phyloP scores from a whole-genome alignment of 2,329 filamentous ascomycete species.

The Clonostachys solani region DNA sequence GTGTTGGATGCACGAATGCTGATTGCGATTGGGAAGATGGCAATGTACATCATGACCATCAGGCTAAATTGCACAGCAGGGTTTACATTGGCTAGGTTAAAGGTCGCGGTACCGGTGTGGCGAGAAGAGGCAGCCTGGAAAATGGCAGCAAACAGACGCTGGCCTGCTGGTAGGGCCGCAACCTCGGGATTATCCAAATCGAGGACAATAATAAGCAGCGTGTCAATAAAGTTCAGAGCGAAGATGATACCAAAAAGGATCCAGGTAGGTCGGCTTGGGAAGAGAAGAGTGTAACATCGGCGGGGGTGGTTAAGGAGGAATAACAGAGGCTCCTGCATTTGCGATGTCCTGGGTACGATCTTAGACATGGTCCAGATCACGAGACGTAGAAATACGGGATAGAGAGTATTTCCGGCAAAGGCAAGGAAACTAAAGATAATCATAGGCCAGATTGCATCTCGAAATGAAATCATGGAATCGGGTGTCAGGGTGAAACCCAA shows the following conservation, averaged over 20 bases:
- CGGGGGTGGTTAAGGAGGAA: constrained; percentile 61
- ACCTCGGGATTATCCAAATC: constrained; percentile 49
- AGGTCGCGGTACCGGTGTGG: constrained; percentile 44
- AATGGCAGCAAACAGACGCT: constrained; percentile 48
- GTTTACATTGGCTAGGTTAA: constrained; percentile 41
- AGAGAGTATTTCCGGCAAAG: constrained; percentile 49
- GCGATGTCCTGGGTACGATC: constrained; percentile 27
- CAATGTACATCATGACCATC: constrained; percentile 64
- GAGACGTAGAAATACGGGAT: constrained; percentile 54
- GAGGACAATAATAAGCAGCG: constrained; percentile 46
- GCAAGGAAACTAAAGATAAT: constrained; percentile 43
- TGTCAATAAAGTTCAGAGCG: constrained; percentile 47
- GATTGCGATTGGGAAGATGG: constrained; percentile 56
- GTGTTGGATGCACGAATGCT: constrained; percentile 58
- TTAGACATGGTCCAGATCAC: constrained; percentile 53
- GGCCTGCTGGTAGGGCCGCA: constrained; percentile 32
- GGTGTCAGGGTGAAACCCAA: constrained; percentile 51
- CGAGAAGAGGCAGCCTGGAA: constrained; percentile 51
- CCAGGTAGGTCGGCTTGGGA: constrained; percentile 57
- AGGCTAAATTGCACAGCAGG: constrained; percentile 54
- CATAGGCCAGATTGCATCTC: constrained; percentile 33
- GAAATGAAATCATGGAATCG: constrained; percentile 47
- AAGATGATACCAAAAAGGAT: constrained; percentile 46
- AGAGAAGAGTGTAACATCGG: constrained; percentile 59
- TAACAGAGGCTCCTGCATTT: constrained; percentile 36